Conservation (phyloP, 2,329 filamentous ascomycete species). For the Cercospora zeae-maydis region DNA sequence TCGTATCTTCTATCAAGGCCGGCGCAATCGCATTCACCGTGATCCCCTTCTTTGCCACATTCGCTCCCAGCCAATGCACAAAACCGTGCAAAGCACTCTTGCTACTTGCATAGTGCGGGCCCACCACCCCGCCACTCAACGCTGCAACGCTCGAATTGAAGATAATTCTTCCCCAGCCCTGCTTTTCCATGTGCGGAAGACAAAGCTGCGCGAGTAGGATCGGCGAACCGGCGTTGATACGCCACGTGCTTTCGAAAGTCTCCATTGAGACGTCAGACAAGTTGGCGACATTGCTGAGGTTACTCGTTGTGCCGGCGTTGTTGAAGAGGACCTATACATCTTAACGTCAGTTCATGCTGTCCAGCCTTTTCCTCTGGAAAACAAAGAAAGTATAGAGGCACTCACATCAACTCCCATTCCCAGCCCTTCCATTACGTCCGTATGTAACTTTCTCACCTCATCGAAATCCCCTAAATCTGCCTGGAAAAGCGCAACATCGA, state of each 20-base stretch:
- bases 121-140: slow-evolving; percentile 41
- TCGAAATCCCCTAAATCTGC: slow-evolving; percentile 25
- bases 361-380: background rate
- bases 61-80: slow-evolving; percentile 45
- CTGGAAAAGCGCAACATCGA: slow-evolving; percentile 36
- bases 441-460: slow-evolving; percentile 36
- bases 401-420: slow-evolving; percentile 36
- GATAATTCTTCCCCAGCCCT: slow-evolving; percentile 39
- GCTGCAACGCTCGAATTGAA: slow-evolving; percentile 41
- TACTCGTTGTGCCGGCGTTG: slow-evolving; percentile 37
- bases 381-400: background rate
- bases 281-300: slow-evolving; percentile 27
- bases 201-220: slow-evolving; percentile 42
- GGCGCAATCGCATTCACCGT: slow-evolving; percentile 50
- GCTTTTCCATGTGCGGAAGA: slow-evolving; percentile 37
- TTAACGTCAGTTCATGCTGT: background rate
- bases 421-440: slow-evolving; percentile 34
- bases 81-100: slow-evolving; percentile 48
- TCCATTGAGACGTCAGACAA: slow-evolving; percentile 38
- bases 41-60: slow-evolving; percentile 45
- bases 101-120: slow-evolving; percentile 40
- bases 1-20: slow-evolving; percentile 43
- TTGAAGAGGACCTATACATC: slow-evolving; percentile 35
- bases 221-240: slow-evolving; percentile 38
- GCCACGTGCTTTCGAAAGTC: slow-evolving; percentile 39